Evolutionary conservation across 345 rosid species (phyloP), one percentile per base, ranked within the genome.

Genomic region (Hibiscus syriacus): DNA sequence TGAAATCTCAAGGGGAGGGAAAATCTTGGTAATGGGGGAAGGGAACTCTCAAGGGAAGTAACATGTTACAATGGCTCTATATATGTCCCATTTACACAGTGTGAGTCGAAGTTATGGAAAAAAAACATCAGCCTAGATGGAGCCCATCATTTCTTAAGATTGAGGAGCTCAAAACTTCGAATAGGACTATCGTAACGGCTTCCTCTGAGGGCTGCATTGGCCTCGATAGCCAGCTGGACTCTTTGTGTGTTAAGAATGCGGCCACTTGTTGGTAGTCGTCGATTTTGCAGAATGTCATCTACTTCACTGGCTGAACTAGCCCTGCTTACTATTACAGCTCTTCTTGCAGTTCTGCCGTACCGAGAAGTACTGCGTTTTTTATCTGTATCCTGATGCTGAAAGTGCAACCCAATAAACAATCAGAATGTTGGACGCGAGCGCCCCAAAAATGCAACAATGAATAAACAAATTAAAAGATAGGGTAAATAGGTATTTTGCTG

Each of bases 271-370:
- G 92, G 69, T 41, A 80, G 72, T 48, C 88, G 38, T 64, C 92
- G 80, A 71, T 85, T 84, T 20, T 83, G 57, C 19, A 87, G 84
- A 53, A 72, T 66, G 38, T 84, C 90, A 27, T 80, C 76, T n/a
- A 84, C 85, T 74, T 83, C 95, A 10, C 90, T 92, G 0, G 88
- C 82, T 2, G 95, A 85, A 81, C 86, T 80, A n/a, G 92, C 95
- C 66, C 86, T 67, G 72, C 86, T 81, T 7, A 25, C 19, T 77
- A 83, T 80, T 2, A 84, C 45, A 16, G 90, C 95, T 78, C 79
- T 90, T 75, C 87, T 85, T 27, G 94, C 80, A 57, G 88, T 68
- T 66, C 88, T 85, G 55, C 91, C 92, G 48, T 86, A 83, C 57
- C 91, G 84, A 54, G 92, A 84, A 45, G 83, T 73, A 70, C 73